Evolutionary conservation across 345 rosid species (phyloP), one percentile per base, ranked within the genome.

Genomic region (Eucalyptus brandiana): DNA sequence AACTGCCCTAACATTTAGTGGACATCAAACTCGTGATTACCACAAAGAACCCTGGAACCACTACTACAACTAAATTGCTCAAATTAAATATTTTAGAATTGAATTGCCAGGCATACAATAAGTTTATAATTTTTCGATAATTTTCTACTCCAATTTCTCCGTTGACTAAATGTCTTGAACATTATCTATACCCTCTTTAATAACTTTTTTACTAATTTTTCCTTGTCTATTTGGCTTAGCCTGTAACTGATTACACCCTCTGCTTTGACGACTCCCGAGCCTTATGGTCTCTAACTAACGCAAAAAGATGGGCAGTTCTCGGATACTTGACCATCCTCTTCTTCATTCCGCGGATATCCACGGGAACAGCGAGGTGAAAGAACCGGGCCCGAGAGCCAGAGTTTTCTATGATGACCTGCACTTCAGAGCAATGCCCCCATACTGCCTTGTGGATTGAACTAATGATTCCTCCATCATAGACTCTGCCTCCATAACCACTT

Each of bases 271-370:
- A 90, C 90, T 80, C 94, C 94, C 2, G 95, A 90, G 67, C 95
- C 91, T 26, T 56, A 26, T 87, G 89, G 30, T 94, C 94, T 87
- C 94, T 90, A 6, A 93, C 90, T 54, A 92, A 47, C 24, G 91
- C 91, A 30, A 96, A 92, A 18, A 96, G 92, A 60, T 93, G 94
- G 60, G 93, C 91, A 6, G 89, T 91, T 93, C 98, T 93, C 42
- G 94, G 76, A 88, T 92, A 94, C 91, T 89, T 95, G 15, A 93
- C 89, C 93, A 97, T 91, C 87, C 87, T 94, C 3, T 92, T 93
- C 91, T 96, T 97, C 12, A 93, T 83, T 51, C 89, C n/a, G 96
- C 95, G 50, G 95, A 97, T 18, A 87, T 91, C 99, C 98, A 97
- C 2, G 96, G 96, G 85, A 47, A 76, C 24, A 94, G 18, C 19